These are phyloP conservation scores for Aspergillus nanangensis DNA, from an alignment of 495 filamentous ascomycete genomes.

Conservation along the genomic window DNA sequence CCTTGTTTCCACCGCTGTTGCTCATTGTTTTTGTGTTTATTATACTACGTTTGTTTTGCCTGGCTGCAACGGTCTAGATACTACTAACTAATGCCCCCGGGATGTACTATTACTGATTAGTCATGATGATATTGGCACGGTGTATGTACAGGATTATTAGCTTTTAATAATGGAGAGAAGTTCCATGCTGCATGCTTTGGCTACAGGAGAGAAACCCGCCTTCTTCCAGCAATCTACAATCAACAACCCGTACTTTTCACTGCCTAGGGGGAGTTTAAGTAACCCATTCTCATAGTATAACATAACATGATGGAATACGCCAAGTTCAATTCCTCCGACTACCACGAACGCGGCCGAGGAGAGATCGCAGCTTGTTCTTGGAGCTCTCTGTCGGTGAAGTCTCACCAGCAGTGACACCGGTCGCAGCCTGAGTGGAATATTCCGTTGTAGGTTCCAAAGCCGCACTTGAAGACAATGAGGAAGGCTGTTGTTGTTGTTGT, in stretches of 20 bases:
- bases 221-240: too few species aligned
- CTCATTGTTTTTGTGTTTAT: conserved; percentile 1
- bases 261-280: too few species aligned
- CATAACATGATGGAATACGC: too few species aligned
- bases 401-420: conserved; percentile 13
- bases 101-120: conserved; percentile 11
- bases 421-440: conserved; percentile 20
- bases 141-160: conserved; percentile 7
- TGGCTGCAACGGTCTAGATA: background rate
- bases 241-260: too few species aligned
- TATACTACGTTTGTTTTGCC: conserved; percentile 3
- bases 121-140: conserved; percentile 9
- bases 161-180: too few species aligned
- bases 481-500: background rate
- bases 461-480: background rate
- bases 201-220: too few species aligned
- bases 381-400: conserved; percentile 13
- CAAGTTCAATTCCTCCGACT: conserved; percentile 13
- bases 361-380: conserved; percentile 15
- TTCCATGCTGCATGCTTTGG: too few species aligned
- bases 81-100: background rate
- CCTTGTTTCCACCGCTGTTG: too few species aligned
- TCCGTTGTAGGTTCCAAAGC: conserved; percentile 17
- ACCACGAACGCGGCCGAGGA: conserved; percentile 20
- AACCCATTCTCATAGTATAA: too few species aligned